Evolutionary conservation across 352 stramenopile species (phyloP).

Genomic region (Plasmopara viticola): DNA sequence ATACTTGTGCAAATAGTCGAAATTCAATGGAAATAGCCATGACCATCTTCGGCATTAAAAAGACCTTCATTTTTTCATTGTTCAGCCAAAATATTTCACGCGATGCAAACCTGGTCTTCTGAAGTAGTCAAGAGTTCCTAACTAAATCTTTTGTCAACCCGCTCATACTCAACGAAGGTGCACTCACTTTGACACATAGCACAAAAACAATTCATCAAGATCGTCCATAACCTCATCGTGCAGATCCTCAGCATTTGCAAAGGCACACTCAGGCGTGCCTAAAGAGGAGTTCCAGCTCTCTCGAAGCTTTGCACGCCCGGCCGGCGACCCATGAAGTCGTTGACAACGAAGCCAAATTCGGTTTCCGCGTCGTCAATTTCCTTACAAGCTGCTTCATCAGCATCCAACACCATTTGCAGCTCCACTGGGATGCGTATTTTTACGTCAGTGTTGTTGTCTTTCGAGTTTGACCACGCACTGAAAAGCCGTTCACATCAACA

Average conservation of each 20-base stretch:
- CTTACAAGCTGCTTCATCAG: constrained; percentile 43
- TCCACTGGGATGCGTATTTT: constrained; percentile 64
- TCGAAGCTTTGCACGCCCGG: constrained; percentile 83
- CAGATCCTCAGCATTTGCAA: constrained; percentile 83
- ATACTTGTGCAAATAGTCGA: constrained; percentile 55
- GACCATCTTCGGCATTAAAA: constrained; percentile 91
- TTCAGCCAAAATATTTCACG: constrained; percentile 77
- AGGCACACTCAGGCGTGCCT: constrained; percentile 88
- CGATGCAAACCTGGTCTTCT: constrained; percentile 89
- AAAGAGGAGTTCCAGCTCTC: constrained; percentile 94
- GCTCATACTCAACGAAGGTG: neutral
- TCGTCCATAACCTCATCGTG: constrained; percentile 86
- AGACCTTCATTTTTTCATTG: constrained; percentile 89
- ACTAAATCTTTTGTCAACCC: neutral
- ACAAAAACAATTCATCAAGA: constrained; percentile 90
- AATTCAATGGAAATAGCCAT: constrained; percentile 92
- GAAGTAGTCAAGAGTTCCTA: constrained; percentile 43
- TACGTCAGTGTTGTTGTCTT: constrained; percentile 19
- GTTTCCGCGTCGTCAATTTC: constrained; percentile 44
- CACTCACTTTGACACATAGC: constrained; percentile 95
- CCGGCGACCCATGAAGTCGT: constrained; percentile 58
- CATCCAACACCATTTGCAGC: constrained; percentile 82
- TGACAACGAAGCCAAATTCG: constrained; percentile 22
- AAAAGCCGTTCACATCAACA: constrained; percentile 58
- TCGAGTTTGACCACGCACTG: constrained; percentile 68